These are phyloP conservation scores for Euphorbia celastroides DNA, from an alignment of 441 rosid genomes.

Conservation along the genomic window DNA sequence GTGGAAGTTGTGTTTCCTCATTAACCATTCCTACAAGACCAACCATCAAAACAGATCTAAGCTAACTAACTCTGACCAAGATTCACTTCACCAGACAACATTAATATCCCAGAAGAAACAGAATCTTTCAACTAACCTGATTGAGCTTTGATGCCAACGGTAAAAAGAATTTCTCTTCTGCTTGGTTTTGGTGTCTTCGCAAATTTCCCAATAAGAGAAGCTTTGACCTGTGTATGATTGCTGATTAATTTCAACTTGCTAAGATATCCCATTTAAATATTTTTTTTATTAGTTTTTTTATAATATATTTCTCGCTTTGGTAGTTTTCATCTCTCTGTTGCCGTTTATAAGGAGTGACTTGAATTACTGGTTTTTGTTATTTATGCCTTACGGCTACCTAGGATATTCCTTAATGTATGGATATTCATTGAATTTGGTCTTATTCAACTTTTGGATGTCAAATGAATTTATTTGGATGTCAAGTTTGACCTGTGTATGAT, in stretches of 20 bases:
- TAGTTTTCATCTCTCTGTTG: neutral
- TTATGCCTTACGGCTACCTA: too few species aligned
- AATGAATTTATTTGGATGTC: too few species aligned
- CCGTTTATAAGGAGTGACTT: neutral
- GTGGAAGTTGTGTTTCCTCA: constrained; percentile 26
- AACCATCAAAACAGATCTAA: constrained; percentile 25
- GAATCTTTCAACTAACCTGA: constrained; percentile 18
- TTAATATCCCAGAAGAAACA: constrained; percentile 1
- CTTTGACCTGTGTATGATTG: constrained; percentile 5
- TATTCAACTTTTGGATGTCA: too few species aligned
- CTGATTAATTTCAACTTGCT: constrained; percentile 7
- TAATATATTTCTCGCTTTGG: neutral
- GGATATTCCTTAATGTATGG: too few species aligned
- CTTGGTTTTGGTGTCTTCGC: neutral
- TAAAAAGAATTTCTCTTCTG: too few species aligned
- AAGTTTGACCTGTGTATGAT: constrained; percentile 7
- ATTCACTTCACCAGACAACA: neutral
- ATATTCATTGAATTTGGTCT: too few species aligned
- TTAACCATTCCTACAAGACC: constrained; percentile 36
- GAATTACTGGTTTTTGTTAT: too few species aligned
- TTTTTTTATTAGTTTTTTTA: too few species aligned
- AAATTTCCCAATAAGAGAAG: neutral
- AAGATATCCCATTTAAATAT: neutral
- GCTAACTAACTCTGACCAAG: neutral
- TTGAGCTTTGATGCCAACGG: neutral